Evolutionary conservation across 2,329 filamentous ascomycete species (phyloP), one percentile per base, ranked within the genome.

Genomic region (Exophiala calicioides): DNA sequence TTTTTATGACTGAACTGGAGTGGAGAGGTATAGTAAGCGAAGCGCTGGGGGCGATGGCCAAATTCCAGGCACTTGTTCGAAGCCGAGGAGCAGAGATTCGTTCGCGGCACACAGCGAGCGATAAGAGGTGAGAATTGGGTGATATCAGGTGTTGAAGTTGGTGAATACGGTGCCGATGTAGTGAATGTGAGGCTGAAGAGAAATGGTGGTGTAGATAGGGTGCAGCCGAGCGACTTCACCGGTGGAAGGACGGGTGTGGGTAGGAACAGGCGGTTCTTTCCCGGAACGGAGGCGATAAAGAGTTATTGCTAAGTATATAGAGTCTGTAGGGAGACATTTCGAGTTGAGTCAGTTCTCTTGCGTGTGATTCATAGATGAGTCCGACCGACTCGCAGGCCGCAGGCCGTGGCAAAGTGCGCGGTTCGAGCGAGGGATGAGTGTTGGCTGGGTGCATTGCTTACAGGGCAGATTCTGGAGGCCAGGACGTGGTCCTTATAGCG

Each of bases 251-350:
- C n/a, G 47, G 36, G 31, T 33, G 15, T 38, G 31, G 16, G 20
- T 6, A 23, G 20, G 20, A 23, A 41, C 35, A 37, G 19, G 21
- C 18, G 13, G 32, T 24, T 37, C 24, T 29, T 32, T 21, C 20
- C 19, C 15, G 20, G 8, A 27, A 26, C 19, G 37, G 39, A 31
- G 42, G 36, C 43, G 26, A 50, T 27, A 18, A 37, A 33, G 43
- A 35, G 10, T 29, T 26, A 26, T 29, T 15, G 36, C 30, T 40
- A 50, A 32, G 42, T 15, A 39, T 34, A 50, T 24, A 40, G 32
- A 35, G 40, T 46, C 52, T 55, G 32, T 42, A 55, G 44, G 44
- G 30, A 52, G 44, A 37, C 52, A 55, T 55, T 19, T 34, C 32
- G 18, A 34, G n/a, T 44, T 47, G 48, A 50, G 48, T 55, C 48